Evolutionary conservation across 2,329 filamentous ascomycete species (phyloP).

Genomic region (Fonsecaea erecta): DNA sequence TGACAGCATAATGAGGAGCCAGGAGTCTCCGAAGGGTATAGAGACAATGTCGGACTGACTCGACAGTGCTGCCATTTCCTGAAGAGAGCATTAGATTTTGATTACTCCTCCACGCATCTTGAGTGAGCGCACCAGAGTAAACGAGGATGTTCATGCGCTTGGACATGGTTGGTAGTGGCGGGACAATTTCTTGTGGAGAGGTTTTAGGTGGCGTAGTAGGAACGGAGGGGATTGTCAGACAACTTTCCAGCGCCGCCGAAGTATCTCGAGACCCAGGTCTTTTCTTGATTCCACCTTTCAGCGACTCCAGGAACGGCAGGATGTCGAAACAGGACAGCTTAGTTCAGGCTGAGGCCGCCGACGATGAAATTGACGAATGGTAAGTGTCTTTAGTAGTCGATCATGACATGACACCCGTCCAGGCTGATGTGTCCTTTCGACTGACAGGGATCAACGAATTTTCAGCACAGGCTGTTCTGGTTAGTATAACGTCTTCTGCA

Average conservation of each 20-base stretch:
- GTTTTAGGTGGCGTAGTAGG: not conserved
- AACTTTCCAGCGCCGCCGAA: not conserved
- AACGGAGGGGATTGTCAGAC: constrained; percentile 12
- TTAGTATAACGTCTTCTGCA: constrained; percentile 7
- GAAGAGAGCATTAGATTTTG: constrained; percentile 41
- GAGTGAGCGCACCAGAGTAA: constrained; percentile 71
- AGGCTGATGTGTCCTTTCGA: not conserved
- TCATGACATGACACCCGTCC: constrained; percentile 13
- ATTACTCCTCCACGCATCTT: constrained; percentile 38
- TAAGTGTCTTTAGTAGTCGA: constrained; percentile 48
- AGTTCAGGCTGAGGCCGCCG: constrained; percentile 57
- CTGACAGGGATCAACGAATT: constrained; percentile 88
- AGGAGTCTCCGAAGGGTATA: constrained; percentile 84
- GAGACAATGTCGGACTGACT: constrained; percentile 87
- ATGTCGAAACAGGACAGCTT: constrained; percentile 65
- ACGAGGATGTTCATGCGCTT: constrained; percentile 88
- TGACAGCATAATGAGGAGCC: constrained; percentile 89
- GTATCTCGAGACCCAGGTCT: constrained; percentile 10
- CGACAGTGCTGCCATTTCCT: constrained; percentile 84
- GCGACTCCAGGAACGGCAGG: constrained; percentile 23
- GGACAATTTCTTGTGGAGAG: constrained; percentile 7
- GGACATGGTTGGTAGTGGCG: constrained; percentile 56
- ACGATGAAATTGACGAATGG: constrained; percentile 96
- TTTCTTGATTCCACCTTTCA: constrained; percentile 19
- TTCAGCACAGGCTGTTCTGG: constrained; percentile 94